phyloP scores from a whole-genome alignment of 2,329 filamentous ascomycete genomes.

The Fusarium verrucosum region DNA sequence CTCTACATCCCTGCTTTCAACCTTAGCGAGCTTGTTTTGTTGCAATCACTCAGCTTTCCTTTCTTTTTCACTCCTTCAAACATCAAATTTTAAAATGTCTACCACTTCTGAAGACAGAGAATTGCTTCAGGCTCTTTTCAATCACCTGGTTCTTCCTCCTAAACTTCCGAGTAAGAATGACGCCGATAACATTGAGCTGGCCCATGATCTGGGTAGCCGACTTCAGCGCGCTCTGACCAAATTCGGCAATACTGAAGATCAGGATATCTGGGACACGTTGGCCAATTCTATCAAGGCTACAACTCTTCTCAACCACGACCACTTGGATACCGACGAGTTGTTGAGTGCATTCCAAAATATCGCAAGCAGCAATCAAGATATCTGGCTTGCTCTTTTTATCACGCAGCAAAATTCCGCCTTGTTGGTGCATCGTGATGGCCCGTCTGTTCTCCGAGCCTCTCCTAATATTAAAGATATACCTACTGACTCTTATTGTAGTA shows the following conservation, averaged over 20 bases:
- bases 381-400: constrained; percentile 34
- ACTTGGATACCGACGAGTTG: neutral
- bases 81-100: neutral
- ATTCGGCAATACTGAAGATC: neutral
- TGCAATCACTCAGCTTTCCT: no score
- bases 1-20: no score
- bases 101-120: rapidly evolving
- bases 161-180: constrained; percentile 28
- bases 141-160: constrained; percentile 40
- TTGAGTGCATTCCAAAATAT: neutral
- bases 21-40: no score
- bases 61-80: no score
- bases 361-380: neutral
- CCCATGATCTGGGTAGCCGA: constrained; percentile 3
- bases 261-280: neutral
- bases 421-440: constrained; percentile 35
- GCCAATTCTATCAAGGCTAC: constrained; percentile 5
- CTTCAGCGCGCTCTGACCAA: constrained; percentile 8
- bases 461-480: neutral
- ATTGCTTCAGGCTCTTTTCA: constrained; percentile 15
- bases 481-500: constrained; percentile 22
- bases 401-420: constrained; percentile 48
- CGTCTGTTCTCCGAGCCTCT: constrained; percentile 9
- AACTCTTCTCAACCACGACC: neutral
- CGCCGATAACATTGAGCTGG: constrained; percentile 2